Conservation (phyloP, 495 filamentous ascomycete genomes). For the Podospora pseudocomata region DNA sequence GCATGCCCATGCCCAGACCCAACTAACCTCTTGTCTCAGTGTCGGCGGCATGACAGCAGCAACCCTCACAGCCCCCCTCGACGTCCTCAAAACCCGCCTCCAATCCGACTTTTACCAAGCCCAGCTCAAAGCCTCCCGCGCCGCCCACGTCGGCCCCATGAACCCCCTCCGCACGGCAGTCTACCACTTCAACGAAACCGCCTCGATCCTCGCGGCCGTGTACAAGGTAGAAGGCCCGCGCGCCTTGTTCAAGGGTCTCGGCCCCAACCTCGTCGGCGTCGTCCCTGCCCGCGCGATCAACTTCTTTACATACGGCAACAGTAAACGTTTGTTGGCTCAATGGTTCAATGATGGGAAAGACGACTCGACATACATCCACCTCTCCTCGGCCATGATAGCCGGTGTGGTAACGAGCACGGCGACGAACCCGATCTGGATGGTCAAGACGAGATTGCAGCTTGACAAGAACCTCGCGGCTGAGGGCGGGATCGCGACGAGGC, state of each 20-base stretch:
- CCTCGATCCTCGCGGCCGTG: slow-evolving; percentile 74
- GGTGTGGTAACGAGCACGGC: slow-evolving; percentile 79
- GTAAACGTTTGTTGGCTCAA: slow-evolving; percentile 70
- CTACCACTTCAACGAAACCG: slow-evolving; percentile 70
- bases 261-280: slow-evolving; percentile 81
- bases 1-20: neutral
- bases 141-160: slow-evolving; percentile 38
- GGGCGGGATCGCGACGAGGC: slow-evolving; percentile 48
- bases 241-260: slow-evolving; percentile 83
- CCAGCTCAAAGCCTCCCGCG: slow-evolving; percentile 51
- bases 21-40: slow-evolving; percentile 39
- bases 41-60: slow-evolving; percentile 85
- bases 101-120: slow-evolving; percentile 89
- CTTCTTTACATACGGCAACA: slow-evolving; percentile 86
- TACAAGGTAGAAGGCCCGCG: slow-evolving; percentile 75
- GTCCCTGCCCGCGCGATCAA: slow-evolving; percentile 83
- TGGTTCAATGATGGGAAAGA: slow-evolving; percentile 56
- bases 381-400: slow-evolving; percentile 66
- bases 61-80: slow-evolving; percentile 79
- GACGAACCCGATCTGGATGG: slow-evolving; percentile 90
- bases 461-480: slow-evolving; percentile 62
- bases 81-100: slow-evolving; percentile 85
- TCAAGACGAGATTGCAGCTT: slow-evolving; percentile 86
- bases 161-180: slow-evolving; percentile 46
- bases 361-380: slow-evolving; percentile 68